Evolutionary conservation across 164 flowering plant genomes (phyloP), one percentile per base, ranked within the genome.

Genomic region (Tinospora cordifolia): DNA sequence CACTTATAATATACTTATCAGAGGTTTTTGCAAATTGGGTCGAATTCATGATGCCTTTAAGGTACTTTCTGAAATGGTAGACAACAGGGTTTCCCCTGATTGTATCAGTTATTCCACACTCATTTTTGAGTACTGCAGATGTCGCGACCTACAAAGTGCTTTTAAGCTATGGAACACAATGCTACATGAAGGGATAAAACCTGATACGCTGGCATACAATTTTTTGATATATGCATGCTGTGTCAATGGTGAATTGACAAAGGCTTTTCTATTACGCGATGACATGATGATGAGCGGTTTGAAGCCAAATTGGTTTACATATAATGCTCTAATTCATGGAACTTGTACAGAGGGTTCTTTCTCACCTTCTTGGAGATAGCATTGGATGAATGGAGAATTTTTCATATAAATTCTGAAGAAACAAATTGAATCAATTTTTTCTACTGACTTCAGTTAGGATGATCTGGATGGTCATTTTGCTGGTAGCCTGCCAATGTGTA

Each of bases 21-120:
- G 85, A 17, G 96, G 97, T 66, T 91, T 88, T 69, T 90, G 93
- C 85, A 87, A 82, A 81, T 49, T 73, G 70, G 96, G 91, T 24
- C 86, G 78, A 70, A 69, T 81, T 69, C 70, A 79, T 47, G 89
- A 86, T 74, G 98, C 97, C 63, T 65, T 71, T 0, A 66, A 73
- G 54, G 78, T 87, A 62, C 77, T 91, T 17, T 73, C 15, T 68
- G 86, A 80, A 69, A 93, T 93, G 98, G 69, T 67, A 2, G 76
- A 66, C n/a, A 76, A 76, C 74, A 84, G 83, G 49, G 74, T 87
- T 40, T 71, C 54, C 30, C 92, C 96, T 6, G 98, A 91, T 80
- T 90, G 97, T 76, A 79, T 91, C 62, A 88, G 94, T 65, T 92
- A 90, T 72, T 87, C 97, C 3, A 90, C 91, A 19, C 79, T 93